These are phyloP conservation scores for Tulasnella sp. DNA, from an alignment of 768 basidiomycete species.

Conservation along the genomic window DNA sequence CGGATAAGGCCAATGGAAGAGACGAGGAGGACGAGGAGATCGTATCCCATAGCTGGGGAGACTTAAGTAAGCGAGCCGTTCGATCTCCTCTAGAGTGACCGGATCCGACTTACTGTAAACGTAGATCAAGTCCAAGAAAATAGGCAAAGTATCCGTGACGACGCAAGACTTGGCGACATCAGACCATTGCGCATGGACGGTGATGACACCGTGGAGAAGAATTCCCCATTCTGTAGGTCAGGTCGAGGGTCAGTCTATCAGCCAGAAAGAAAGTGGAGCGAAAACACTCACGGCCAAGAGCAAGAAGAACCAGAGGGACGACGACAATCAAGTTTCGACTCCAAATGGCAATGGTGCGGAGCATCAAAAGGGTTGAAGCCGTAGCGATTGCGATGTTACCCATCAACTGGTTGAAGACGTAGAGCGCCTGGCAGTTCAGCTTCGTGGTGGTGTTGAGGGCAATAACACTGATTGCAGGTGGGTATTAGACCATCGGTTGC, in stretches of 20 bases:
- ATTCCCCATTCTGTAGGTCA: constrained; percentile 38
- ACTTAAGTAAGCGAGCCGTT: not conserved
- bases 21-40: constrained; percentile 48
- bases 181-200: not conserved
- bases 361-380: constrained; percentile 17
- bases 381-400: constrained; percentile 17
- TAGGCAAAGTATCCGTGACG: constrained; percentile 26
- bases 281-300: constrained; percentile 39
- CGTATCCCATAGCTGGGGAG: constrained; percentile 47
- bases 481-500: not conserved
- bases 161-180: constrained; percentile 7
- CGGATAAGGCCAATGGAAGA: constrained; percentile 50
- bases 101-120: constrained; percentile 46
- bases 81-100: constrained; percentile 33
- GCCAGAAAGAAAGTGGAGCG: not conserved
- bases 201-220: constrained; percentile 44
- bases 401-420: constrained; percentile 34
- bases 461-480: constrained; percentile 1
- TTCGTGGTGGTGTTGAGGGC: constrained; percentile 16
- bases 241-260: not conserved
- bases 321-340: constrained; percentile 44
- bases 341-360: constrained; percentile 50
- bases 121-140: constrained; percentile 50
- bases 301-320: constrained; percentile 38
- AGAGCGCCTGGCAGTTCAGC: constrained; percentile 36